Conservation (phyloP, 139 green algal genomes). For the Chlamydomonas asymmetrica region DNA sequence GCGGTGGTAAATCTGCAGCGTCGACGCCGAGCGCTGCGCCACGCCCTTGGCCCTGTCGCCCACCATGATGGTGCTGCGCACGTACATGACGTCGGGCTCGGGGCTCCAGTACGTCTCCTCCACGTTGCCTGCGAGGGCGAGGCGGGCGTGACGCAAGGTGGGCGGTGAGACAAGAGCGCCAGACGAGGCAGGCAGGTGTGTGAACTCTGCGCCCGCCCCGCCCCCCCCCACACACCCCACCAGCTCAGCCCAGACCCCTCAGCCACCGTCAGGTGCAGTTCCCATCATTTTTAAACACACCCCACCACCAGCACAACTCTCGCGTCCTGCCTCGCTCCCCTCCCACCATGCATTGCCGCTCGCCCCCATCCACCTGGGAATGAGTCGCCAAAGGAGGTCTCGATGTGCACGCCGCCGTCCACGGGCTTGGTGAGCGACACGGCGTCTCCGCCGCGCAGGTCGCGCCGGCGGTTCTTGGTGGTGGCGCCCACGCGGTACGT, state of each 20-base stretch:
- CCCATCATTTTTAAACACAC: too few species aligned
- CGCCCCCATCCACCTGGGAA: too few species aligned
- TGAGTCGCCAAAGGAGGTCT: too few species aligned
- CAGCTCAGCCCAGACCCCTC: too few species aligned
- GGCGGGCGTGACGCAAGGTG: not conserved
- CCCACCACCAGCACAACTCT: too few species aligned
- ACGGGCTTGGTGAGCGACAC: too few species aligned
- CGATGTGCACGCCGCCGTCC: too few species aligned
- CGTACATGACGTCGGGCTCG: constrained; percentile 15
- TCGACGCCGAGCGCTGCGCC: too few species aligned
- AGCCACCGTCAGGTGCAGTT: too few species aligned
- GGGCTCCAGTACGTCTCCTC: constrained; percentile 3
- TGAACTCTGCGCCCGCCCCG: not conserved
- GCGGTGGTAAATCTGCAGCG: constrained; percentile 23
- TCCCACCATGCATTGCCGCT: too few species aligned
- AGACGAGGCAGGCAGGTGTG: too few species aligned
- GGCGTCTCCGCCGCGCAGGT: constrained; percentile 11
- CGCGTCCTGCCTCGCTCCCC: too few species aligned
- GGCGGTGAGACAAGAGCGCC: not conserved
- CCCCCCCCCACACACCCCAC: not conserved
- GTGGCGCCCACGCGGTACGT: not conserved
- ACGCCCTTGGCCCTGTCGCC: not conserved
- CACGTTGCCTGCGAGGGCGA: constrained; percentile 1
- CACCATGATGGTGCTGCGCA: not conserved
- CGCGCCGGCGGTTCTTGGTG: constrained; percentile 16